A percentile compares a stretch with the other conserved stretches of the same genome.
Evolutionary conservation across 495 filamentous ascomycete species (phyloP).

Genomic region (Podospora pseudoanserina): DNA sequence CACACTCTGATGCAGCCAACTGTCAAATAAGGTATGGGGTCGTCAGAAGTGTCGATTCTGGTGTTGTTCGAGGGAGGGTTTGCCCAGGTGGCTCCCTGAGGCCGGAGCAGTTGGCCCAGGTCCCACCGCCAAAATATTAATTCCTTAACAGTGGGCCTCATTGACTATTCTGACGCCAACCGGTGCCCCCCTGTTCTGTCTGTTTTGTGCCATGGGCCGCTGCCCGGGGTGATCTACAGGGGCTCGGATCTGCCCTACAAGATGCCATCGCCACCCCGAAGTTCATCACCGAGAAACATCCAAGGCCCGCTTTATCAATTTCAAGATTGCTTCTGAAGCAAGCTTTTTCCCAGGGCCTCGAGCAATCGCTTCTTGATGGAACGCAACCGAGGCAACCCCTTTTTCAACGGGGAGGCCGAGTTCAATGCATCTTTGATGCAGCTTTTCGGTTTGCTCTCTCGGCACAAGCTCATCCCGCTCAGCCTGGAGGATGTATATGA

Average conservation of each 20-base stretch:
- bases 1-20: background rate
- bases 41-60: too few relatives aligned
- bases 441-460: constrained; percentile 47
- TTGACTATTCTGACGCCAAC: background rate
- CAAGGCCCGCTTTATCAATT: constrained; percentile 21
- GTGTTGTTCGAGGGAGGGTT: too few relatives aligned
- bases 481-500: constrained; percentile 58
- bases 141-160: too few relatives aligned
- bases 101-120: too few relatives aligned
- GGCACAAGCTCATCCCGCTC: constrained; percentile 69
- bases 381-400: constrained; percentile 37
- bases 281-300: constrained; percentile 12
- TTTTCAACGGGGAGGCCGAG: constrained; percentile 39
- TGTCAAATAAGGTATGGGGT: too few relatives aligned
- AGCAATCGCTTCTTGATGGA: constrained; percentile 46
- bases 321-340: constrained; percentile 35
- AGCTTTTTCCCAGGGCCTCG: constrained; percentile 41
- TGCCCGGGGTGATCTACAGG: constrained; percentile 17
- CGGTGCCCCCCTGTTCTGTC: background rate
- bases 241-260: constrained; percentile 5
- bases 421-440: constrained; percentile 43
- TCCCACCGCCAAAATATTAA: too few relatives aligned
- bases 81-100: too few relatives aligned
- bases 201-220: constrained; percentile 14
- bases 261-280: constrained; percentile 10